Conservation (phyloP, 1,139 yeast species). For the Geotrichum phurueaensis region DNA sequence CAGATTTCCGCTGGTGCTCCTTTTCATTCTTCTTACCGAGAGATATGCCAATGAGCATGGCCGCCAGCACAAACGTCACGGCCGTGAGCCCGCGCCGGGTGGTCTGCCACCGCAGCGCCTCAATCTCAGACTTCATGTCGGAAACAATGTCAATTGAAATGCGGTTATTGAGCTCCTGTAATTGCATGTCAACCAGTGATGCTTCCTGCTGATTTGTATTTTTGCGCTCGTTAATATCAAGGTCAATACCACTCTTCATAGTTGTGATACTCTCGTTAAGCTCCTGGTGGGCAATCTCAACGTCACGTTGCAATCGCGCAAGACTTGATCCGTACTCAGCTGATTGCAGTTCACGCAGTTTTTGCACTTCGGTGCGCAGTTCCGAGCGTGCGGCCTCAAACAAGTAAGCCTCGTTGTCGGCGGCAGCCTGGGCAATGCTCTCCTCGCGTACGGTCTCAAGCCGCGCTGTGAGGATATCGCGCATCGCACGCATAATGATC, state of each 20-base stretch:
- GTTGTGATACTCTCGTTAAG: conserved; percentile 64
- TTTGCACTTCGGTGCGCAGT: conserved; percentile 68
- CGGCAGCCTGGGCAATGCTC: conserved; percentile 60
- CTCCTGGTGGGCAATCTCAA: conserved; percentile 70
- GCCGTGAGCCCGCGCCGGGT: conserved; percentile 80
- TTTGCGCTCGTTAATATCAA: conserved; percentile 80
- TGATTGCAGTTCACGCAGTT: conserved; percentile 65
- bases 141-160: conserved; percentile 78
- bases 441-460: conserved; percentile 53
- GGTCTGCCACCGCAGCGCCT: conserved; percentile 86
- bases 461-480: conserved; percentile 36
- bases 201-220: conserved; percentile 77
- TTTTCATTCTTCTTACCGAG: conserved; percentile 36
- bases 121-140: conserved; percentile 80
- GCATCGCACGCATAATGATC: conserved; percentile 35
- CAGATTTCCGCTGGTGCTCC: conserved; percentile 32
- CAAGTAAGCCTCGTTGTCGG: conserved; percentile 79
- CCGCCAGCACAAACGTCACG: conserved; percentile 45
- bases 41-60: conserved; percentile 47
- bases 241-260: conserved; percentile 67
- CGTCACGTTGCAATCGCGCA: conserved; percentile 63
- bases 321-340: conserved; percentile 63
- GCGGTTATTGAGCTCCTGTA: conserved; percentile 81
- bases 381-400: conserved; percentile 94
- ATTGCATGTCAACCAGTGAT: conserved; percentile 58